Conservation (phyloP, 1,284 basidiomycete species). For the Schizopora paradoxa region DNA sequence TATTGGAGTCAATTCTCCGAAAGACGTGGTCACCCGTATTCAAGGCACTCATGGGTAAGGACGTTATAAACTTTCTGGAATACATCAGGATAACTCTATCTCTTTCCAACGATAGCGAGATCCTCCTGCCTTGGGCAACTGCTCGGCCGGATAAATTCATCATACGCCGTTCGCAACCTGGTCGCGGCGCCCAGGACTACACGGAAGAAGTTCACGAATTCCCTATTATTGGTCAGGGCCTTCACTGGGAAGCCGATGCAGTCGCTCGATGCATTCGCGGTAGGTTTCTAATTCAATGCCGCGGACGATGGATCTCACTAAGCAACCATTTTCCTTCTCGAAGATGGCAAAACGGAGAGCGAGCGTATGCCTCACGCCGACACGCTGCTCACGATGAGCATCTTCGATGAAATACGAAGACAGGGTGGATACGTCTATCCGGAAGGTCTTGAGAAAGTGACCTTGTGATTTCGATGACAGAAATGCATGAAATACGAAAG, state of each 20-base stretch:
- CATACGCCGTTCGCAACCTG: constrained; percentile 23
- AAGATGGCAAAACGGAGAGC: constrained; percentile 17
- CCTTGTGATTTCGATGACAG: too few species aligned
- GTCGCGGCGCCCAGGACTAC: constrained; percentile 22
- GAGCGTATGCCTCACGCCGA: constrained; percentile 14
- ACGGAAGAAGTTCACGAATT: constrained; percentile 18
- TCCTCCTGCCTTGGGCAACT: constrained; percentile 20
- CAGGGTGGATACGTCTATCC: constrained; percentile 16
- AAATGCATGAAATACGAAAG: too few species aligned
- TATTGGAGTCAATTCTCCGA: constrained; percentile 13
- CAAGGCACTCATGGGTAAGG: constrained; percentile 16
- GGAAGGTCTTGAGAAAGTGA: constrained; percentile 16
- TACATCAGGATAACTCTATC: not conserved
- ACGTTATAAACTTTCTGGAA: constrained; percentile 14
- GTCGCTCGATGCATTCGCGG: constrained; percentile 37
- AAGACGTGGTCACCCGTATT: constrained; percentile 15
- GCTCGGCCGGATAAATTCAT: constrained; percentile 23
- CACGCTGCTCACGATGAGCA: constrained; percentile 13
- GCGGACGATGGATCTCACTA: not conserved
- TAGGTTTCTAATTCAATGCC: not conserved
- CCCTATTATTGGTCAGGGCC: constrained; percentile 28
- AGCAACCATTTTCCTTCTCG: not conserved
- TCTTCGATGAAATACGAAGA: constrained; percentile 17
- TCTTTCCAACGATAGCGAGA: constrained; percentile 12
- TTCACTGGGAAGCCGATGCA: constrained; percentile 30